Evolutionary conservation across 345 rosid genomes (phyloP).

Genomic region (Mangifera indica): DNA sequence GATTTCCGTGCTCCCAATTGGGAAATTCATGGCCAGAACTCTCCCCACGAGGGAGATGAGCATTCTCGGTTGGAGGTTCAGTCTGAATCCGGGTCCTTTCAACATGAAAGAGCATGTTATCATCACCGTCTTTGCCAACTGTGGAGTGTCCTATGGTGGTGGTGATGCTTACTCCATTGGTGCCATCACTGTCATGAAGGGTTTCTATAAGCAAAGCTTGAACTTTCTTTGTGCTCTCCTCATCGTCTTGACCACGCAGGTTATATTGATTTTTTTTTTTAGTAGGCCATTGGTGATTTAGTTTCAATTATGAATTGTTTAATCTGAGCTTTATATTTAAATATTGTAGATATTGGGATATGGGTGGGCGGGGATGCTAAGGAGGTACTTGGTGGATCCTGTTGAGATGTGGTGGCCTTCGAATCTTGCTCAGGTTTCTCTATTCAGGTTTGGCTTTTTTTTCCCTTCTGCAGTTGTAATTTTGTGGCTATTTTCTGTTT

Average conservation of each 20-base stretch:
- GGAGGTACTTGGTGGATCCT: conserved; percentile 95
- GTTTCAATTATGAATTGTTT: too few relatives aligned
- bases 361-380: conserved; percentile 99
- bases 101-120: conserved; percentile 97
- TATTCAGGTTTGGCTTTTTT: conserved; percentile 67
- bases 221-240: conserved; percentile 71
- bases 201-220: conserved; percentile 82
- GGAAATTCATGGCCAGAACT: conserved; percentile 77
- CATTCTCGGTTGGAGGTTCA: conserved; percentile 56
- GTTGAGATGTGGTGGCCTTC: conserved; percentile 99
- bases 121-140: conserved; percentile 92
- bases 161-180: conserved; percentile 99
- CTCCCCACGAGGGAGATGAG: conserved; percentile 52
- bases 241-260: conserved; percentile 92
- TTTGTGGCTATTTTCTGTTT: conserved; percentile 10
- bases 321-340: too few relatives aligned
- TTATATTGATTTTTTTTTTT: neutral
- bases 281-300: too few relatives aligned
- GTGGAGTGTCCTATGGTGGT: conserved; percentile 88
- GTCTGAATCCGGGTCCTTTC: conserved; percentile 89
- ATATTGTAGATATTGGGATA: conserved; percentile 71
- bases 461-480: neutral
- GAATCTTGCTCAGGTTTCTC: conserved; percentile 96
- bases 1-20: conserved; percentile 86
- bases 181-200: conserved; percentile 96